A percentile compares a stretch with the other conserved stretches of the same genome.
phyloP scores from a whole-genome alignment of 257 asterid genomes.

The Ehretia macrophylla region DNA sequence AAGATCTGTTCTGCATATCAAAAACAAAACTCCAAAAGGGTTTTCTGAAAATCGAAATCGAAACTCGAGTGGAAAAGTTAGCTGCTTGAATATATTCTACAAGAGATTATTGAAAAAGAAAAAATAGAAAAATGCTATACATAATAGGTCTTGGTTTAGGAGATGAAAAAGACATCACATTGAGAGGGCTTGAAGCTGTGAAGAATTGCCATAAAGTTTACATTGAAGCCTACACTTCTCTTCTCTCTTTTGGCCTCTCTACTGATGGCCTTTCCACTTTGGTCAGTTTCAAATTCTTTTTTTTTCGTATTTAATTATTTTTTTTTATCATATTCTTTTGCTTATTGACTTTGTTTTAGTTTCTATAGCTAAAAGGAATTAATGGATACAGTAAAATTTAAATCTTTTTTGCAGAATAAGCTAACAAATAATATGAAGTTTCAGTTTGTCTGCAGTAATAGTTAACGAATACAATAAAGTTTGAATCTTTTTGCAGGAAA shows the following conservation, averaged over 20 bases:
- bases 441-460: no score
- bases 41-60: background rate
- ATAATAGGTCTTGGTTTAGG: conserved; percentile 81
- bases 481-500: conserved; percentile 51
- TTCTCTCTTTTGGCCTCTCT: conserved; percentile 82
- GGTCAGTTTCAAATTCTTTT: conserved; percentile 19
- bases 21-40: background rate
- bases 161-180: conserved; percentile 77
- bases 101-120: no score
- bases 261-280: conserved; percentile 64
- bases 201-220: conserved; percentile 60
- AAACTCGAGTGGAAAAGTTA: no score
- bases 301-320: background rate
- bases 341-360: no score
- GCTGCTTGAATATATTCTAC: no score
- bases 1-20: background rate
- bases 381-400: no score
- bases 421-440: no score
- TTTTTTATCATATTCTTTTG: background rate
- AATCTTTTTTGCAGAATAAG: no score
- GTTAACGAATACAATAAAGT: conserved; percentile 10
- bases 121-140: conserved; percentile 43
- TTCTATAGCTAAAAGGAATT: no score
- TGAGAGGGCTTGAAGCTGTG: conserved; percentile 87
- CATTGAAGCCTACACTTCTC: conserved; percentile 94